phyloP scores from a whole-genome alignment of 1,139 yeast genomes.

The Blastobotrys serpentis region DNA sequence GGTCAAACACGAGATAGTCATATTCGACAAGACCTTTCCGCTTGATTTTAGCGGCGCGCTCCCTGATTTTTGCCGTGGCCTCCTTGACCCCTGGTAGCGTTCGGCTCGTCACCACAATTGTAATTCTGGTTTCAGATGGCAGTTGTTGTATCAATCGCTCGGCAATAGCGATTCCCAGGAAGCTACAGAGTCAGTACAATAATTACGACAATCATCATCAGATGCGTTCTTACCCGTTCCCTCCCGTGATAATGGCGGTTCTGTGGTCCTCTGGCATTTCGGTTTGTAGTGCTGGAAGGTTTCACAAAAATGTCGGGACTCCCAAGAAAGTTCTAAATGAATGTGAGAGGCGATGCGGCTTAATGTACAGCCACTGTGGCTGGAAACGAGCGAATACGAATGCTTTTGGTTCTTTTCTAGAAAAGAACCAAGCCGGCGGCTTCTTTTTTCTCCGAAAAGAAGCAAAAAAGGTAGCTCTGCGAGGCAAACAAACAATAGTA shows the following conservation, averaged over 20 bases:
- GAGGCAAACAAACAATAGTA: too few relatives aligned
- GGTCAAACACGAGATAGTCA: slow-evolving; percentile 84
- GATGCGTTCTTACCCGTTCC: slow-evolving; percentile 55
- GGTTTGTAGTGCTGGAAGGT: neutral
- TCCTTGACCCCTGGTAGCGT: slow-evolving; percentile 81
- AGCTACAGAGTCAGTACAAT: too few relatives aligned
- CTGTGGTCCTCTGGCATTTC: slow-evolving; percentile 27
- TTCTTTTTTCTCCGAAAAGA: too few relatives aligned
- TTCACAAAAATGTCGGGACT: neutral
- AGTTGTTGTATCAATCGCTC: slow-evolving; percentile 66
- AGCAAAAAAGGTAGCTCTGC: too few relatives aligned
- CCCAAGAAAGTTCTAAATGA: neutral
- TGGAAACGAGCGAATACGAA: too few relatives aligned
- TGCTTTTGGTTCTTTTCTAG: too few relatives aligned
- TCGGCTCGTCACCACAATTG: slow-evolving; percentile 83
- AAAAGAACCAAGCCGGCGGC: too few relatives aligned
- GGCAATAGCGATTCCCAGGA: slow-evolving; percentile 83
- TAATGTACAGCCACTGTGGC: too few relatives aligned
- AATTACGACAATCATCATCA: too few relatives aligned
- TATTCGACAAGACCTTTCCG: slow-evolving; percentile 62
- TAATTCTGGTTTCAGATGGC: slow-evolving; percentile 54
- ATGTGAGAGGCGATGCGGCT: too few relatives aligned
- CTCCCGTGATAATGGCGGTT: slow-evolving; percentile 61
- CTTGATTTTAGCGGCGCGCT: slow-evolving; percentile 41
- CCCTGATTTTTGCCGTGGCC: slow-evolving; percentile 62